phyloP scores from a whole-genome alignment of 139 green algal species.

The Axilococcus clingmanii region DNA sequence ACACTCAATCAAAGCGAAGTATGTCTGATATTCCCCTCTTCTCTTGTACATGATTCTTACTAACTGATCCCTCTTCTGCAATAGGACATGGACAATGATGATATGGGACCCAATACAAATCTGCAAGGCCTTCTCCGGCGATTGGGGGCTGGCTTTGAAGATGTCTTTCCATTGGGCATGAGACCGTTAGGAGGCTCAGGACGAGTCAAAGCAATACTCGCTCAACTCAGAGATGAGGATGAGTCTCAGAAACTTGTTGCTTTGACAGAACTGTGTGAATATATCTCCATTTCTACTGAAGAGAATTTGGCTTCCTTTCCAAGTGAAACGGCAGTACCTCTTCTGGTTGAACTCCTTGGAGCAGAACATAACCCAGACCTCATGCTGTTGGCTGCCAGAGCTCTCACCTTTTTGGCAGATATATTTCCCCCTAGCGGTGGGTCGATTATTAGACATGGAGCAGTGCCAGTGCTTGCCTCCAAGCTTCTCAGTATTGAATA shows the following conservation, averaged over 20 bases:
- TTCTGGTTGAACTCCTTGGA: conserved; percentile 77
- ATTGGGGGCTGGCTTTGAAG: conserved; percentile 75
- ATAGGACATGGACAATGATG: too few species aligned
- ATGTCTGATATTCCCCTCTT: too few species aligned
- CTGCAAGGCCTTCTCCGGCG: conserved; percentile 58
- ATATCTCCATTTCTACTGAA: conserved; percentile 83
- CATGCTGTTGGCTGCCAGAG: conserved; percentile 86
- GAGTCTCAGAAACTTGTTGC: conserved; percentile 64
- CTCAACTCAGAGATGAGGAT: conserved; percentile 55
- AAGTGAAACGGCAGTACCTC: conserved; percentile 72
- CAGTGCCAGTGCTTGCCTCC: conserved; percentile 68
- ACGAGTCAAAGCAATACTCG: conserved; percentile 55
- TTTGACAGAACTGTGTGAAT: conserved; percentile 81
- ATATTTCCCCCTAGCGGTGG: conserved; percentile 60
- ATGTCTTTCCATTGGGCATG: conserved; percentile 50
- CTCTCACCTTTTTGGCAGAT: conserved; percentile 87
- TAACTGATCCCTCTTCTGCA: too few species aligned
- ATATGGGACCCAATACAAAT: too few species aligned
- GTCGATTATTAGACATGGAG: conserved; percentile 80
- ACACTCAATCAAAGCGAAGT: too few species aligned
- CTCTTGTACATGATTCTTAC: too few species aligned
- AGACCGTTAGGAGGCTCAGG: conserved; percentile 32
- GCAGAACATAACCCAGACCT: conserved; percentile 85
- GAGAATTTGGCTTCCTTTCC: conserved; percentile 74
- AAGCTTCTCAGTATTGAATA: conserved; percentile 91